Base-by-base conservation (phyloP, 345 rosid species). In the Citropsis articulata region DNA sequence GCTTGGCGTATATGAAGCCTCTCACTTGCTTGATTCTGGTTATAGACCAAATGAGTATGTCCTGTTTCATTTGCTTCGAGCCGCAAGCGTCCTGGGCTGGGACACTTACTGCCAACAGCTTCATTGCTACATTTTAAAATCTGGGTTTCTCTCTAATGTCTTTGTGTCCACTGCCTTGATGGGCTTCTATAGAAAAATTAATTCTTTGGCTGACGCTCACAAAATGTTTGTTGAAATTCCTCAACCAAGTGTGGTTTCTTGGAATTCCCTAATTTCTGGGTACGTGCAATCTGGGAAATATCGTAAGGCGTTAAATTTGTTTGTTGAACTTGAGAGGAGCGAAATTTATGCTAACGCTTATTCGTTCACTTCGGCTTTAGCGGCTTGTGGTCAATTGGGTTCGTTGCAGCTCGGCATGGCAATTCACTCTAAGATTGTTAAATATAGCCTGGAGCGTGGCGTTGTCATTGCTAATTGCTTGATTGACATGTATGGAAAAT, bases 401-500 rank as follows among this genome's bases (percentile, higher is more conserved):
- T 53, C 82, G 80, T 71, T 78, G 74, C 79, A 7, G 14, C 69
- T 91, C 0, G 94, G 94, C 77, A 62, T 73, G 63, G 84, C 87
- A 19, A 75, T 94, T 75, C 97, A 94, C 82, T 87, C 92, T 42
- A 85, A 84, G 85, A 72, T 88, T 79, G 77, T 91, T 77, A 89
- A 90, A 78, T 80, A 57, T 77, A 93, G 97, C 31, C 2, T 86
- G 75, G 89, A 75, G 66, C 81, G 73, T 67, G 83, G 85, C 2
- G 69, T 81, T 73, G 75, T 91, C 55, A 85, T 89, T 61, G 91
- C 82, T 45, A 93, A 94, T 81, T 94, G 97, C 83, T 85, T 94
- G 84, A 86, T 94, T 40, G 95, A 91, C 77, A 87, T 90, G 92
- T 93, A 94, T n/a, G 97, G 97, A 9, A 94, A 90, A 86, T 89